Evolutionary conservation across 345 rosid species (phyloP).

Genomic region (Aquilaria malaccensis): DNA sequence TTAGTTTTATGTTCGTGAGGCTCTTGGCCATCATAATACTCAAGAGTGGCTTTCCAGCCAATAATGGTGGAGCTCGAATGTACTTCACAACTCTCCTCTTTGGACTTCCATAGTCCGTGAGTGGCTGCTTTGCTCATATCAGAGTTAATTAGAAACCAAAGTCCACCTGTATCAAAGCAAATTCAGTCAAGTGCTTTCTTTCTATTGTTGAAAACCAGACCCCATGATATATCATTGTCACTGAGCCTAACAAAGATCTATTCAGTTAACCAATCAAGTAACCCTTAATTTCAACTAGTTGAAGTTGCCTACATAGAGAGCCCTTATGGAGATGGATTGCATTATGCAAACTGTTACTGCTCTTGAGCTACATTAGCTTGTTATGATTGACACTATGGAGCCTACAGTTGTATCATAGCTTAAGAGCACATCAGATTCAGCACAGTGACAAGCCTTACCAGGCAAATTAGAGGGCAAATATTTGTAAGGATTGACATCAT

Average conservation of each 20-base stretch:
- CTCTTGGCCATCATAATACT: conserved; percentile 27
- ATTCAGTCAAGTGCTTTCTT: neutral
- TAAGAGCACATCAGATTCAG: too few species aligned
- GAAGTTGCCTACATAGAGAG: neutral
- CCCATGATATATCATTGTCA: neutral
- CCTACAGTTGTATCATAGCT: too few species aligned
- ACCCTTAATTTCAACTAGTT: neutral
- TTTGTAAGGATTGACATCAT: conserved; percentile 23
- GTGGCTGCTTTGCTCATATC: conserved; percentile 13
- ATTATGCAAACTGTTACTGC: neutral
- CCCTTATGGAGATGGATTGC: neutral
- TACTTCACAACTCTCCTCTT: conserved; percentile 27
- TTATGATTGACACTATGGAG: too few species aligned
- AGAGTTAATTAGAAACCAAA: conserved; percentile 32
- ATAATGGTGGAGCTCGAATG: conserved; percentile 25
- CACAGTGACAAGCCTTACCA: conserved; percentile 16
- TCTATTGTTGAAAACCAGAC: neutral
- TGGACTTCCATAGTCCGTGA: conserved; percentile 34
- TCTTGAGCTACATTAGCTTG: too few species aligned
- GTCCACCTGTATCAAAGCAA: conserved; percentile 17
- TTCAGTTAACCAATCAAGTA: too few species aligned
- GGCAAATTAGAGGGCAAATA: conserved; percentile 24
- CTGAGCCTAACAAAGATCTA: neutral
- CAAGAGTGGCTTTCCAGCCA: conserved; percentile 40
- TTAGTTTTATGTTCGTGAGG: conserved; percentile 24